Percentiles rank a stretch among this genome's conserved stretches.
Evolutionary conservation across 2,329 filamentous ascomycete species (phyloP).

Genomic region (Colletotrichum magnum): DNA sequence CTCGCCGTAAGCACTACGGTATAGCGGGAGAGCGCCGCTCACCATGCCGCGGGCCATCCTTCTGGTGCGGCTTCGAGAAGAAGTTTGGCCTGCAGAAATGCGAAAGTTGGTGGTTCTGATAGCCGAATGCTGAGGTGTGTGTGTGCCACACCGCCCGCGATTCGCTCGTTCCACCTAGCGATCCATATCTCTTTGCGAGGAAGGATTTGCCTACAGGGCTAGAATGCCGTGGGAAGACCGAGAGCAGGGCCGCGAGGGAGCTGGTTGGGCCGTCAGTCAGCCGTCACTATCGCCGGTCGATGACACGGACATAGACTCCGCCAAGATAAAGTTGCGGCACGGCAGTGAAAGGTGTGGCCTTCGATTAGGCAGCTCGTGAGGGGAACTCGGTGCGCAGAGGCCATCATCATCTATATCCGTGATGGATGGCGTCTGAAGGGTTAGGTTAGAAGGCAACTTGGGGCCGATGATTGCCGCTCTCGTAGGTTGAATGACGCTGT

Average conservation of each 20-base stretch:
- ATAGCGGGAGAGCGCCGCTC: slow-evolving; percentile 6
- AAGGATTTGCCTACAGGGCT: slow-evolving; percentile 6
- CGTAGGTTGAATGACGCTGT: not conserved
- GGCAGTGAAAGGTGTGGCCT: slow-evolving; percentile 15
- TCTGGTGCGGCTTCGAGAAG: slow-evolving; percentile 41
- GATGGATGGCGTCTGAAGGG: not conserved
- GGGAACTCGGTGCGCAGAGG: slow-evolving; percentile 3
- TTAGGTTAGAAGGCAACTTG: not conserved
- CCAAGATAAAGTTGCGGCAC: slow-evolving; percentile 18
- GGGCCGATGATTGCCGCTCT: slow-evolving; percentile 13
- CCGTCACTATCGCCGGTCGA: slow-evolving; percentile 5
- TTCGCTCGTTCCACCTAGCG: slow-evolving; percentile 8
- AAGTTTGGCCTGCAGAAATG: slow-evolving; percentile 19
- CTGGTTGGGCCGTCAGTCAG: not conserved
- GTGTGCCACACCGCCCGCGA: slow-evolving; percentile 10
- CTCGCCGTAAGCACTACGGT: too few species aligned
- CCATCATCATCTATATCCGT: not conserved
- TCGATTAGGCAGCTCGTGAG: slow-evolving; percentile 4
- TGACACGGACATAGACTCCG: slow-evolving; percentile 7
- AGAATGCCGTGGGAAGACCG: too few species aligned
- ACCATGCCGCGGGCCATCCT: slow-evolving; percentile 18
- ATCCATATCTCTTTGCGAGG: not conserved
- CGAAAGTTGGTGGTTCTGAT: slow-evolving; percentile 22
- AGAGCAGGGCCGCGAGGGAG: too few species aligned
- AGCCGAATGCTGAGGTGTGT: slow-evolving; percentile 6